Evolutionary conservation across 2,329 filamentous ascomycete species (phyloP).

Genomic region (Pestalotiopsis fici): DNA sequence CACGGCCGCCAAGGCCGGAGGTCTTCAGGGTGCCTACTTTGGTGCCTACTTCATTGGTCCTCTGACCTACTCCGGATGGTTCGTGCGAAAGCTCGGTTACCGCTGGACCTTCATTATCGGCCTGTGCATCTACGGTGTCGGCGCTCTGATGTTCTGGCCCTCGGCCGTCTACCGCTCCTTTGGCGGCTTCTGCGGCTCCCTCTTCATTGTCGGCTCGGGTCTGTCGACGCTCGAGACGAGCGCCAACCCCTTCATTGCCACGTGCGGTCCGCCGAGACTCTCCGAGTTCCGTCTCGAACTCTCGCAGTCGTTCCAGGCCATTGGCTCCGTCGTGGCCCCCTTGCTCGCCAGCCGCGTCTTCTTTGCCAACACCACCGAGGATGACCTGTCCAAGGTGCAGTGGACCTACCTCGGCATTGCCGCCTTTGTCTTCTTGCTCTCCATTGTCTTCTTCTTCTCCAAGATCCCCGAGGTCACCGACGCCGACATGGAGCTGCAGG

Average conservation of each 20-base stretch:
- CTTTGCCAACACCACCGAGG: slow-evolving; percentile 7
- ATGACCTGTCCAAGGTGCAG: slow-evolving; percentile 9
- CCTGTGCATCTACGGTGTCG: slow-evolving; percentile 6
- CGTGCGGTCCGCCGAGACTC: slow-evolving; percentile 7
- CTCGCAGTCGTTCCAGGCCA: slow-evolving; percentile 8
- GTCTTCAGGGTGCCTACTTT: slow-evolving; percentile 54
- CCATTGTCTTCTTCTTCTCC: slow-evolving; percentile 9
- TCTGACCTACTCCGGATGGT: slow-evolving; percentile 43
- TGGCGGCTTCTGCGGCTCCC: slow-evolving; percentile 5
- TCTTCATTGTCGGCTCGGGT: slow-evolving; percentile 9
- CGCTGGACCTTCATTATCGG: slow-evolving; percentile 67
- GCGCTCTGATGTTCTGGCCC: slow-evolving; percentile 9
- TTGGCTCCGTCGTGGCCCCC: slow-evolving; percentile 7
- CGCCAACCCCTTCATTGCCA: slow-evolving; percentile 10
- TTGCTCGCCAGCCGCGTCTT: slow-evolving; percentile 9
- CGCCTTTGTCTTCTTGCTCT: slow-evolving; percentile 9
- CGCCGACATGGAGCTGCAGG: slow-evolving; percentile 10
- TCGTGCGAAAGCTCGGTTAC: slow-evolving; percentile 67
- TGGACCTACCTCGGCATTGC: slow-evolving; percentile 9
- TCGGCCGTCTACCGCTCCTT: slow-evolving; percentile 9
- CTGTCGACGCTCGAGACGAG: slow-evolving; percentile 10
- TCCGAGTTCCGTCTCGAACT: slow-evolving; percentile 11
- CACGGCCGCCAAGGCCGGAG: slow-evolving; percentile 42
- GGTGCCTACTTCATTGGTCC: slow-evolving; percentile 42
- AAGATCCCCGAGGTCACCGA: slow-evolving; percentile 9